These are phyloP conservation scores for Microbotryum silenes-acaulis DNA, from an alignment of 1,284 basidiomycete genomes.

Conservation along the genomic window DNA sequence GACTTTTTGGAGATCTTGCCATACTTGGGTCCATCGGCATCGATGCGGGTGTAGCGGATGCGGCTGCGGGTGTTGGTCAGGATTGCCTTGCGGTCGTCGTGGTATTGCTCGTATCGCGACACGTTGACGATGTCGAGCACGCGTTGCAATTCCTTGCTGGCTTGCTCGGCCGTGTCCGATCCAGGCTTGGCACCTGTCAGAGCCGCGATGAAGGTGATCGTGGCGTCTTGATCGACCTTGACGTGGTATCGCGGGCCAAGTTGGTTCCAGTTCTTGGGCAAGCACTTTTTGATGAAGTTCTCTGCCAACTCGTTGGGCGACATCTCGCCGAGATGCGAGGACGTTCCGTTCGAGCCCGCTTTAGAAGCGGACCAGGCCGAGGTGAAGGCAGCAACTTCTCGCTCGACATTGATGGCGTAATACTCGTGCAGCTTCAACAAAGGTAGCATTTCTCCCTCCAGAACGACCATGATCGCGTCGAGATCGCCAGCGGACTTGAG, in stretches of 20 bases:
- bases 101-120: conserved; percentile 73
- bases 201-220: conserved; percentile 60
- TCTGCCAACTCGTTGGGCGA: conserved; percentile 60
- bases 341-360: background rate
- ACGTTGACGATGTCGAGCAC: conserved; percentile 81
- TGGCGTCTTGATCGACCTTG: conserved; percentile 52
- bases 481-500: conserved; percentile 62
- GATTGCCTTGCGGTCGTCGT: conserved; percentile 68
- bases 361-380: conserved; percentile 42
- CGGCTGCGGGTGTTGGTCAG: conserved; percentile 66
- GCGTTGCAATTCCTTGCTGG: conserved; percentile 62
- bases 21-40: conserved; percentile 71
- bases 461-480: conserved; percentile 55
- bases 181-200: conserved; percentile 52
- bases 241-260: conserved; percentile 59
- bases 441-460: conserved; percentile 54
- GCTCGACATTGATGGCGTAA: conserved; percentile 69
- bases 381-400: conserved; percentile 39
- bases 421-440: conserved; percentile 76
- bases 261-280: conserved; percentile 25
- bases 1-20: conserved; percentile 70
- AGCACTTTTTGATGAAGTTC: conserved; percentile 39
- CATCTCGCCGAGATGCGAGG: conserved; percentile 50
- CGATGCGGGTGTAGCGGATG: conserved; percentile 69
- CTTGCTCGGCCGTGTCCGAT: conserved; percentile 41